phyloP scores from a whole-genome alignment of 164 flowering plant genomes.

The Echeveria elegans region DNA sequence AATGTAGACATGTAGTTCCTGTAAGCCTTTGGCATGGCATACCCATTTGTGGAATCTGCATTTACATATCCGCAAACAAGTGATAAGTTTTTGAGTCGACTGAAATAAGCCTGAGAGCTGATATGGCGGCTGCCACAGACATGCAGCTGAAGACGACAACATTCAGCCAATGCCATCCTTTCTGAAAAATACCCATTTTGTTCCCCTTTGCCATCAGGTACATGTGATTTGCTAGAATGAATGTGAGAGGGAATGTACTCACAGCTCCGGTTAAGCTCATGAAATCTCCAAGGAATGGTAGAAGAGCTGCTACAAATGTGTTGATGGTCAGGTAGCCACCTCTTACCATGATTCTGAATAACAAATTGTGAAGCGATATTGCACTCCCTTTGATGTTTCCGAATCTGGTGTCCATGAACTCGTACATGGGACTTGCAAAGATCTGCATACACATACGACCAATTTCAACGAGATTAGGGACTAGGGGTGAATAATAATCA shows the following conservation, averaged over 20 bases:
- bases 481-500: too few species aligned
- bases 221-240: too few species aligned
- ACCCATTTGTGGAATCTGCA: neutral
- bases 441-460: conserved; percentile 19
- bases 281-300: too few species aligned
- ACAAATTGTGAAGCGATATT: too few species aligned
- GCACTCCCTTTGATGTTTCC: too few species aligned
- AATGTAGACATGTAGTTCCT: neutral
- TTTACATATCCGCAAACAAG: conserved; percentile 29
- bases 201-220: too few species aligned
- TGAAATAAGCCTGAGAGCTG: conserved; percentile 28
- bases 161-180: conserved; percentile 37
- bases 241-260: too few species aligned
- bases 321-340: too few species aligned
- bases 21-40: neutral
- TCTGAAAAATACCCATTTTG: conserved; percentile 5
- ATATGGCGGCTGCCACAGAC: conserved; percentile 21
- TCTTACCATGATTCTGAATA: too few species aligned
- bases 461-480: neutral
- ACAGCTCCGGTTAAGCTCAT: too few species aligned
- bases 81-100: conserved; percentile 17
- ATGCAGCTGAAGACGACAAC: conserved; percentile 24
- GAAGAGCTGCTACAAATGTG: conserved; percentile 35
- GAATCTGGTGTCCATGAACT: conserved; percentile 46
- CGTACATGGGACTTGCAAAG: too few species aligned